A percentile compares a stretch with the other conserved stretches of the same genome.
phyloP scores from a whole-genome alignment of 208 protist genomes.

The Leishmania mexicana region DNA sequence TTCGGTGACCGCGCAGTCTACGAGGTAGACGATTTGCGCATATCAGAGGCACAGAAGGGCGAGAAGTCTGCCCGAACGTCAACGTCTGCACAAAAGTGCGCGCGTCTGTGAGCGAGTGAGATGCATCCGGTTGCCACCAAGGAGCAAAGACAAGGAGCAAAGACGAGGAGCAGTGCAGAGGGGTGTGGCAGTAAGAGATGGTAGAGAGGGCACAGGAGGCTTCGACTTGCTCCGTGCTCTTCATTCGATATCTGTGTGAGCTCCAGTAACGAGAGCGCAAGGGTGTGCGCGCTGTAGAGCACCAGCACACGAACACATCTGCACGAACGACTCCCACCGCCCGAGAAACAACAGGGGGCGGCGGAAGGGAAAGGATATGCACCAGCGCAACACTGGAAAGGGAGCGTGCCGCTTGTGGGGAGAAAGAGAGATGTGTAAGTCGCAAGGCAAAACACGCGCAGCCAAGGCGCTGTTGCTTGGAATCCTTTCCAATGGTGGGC shows the following conservation, averaged over 20 bases:
- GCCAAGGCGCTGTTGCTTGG: neutral
- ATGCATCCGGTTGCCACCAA: neutral
- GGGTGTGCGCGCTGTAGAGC: neutral
- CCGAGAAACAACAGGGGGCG: neutral
- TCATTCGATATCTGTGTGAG: neutral
- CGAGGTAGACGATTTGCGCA: neutral
- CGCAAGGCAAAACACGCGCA: neutral
- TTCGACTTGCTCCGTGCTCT: neutral
- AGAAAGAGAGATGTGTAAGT: neutral
- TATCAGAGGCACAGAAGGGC: neutral
- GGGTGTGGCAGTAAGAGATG: neutral
- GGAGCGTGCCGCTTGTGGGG: no score
- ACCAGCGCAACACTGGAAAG: neutral
- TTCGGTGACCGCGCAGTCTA: neutral
- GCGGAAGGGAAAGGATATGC: neutral
- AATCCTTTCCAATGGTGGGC: neutral
- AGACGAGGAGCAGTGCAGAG: constrained; percentile 6
- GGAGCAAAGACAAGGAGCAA: constrained; percentile 7
- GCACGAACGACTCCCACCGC: neutral
- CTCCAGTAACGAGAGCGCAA: neutral
- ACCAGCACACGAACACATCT: neutral
- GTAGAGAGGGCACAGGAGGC: neutral
- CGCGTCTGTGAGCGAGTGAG: neutral
- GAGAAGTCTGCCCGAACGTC: neutral
- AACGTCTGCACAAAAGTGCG: neutral